Evolutionary conservation across 768 basidiomycete genomes (phyloP).

Genomic region (Trametes cingulata): DNA sequence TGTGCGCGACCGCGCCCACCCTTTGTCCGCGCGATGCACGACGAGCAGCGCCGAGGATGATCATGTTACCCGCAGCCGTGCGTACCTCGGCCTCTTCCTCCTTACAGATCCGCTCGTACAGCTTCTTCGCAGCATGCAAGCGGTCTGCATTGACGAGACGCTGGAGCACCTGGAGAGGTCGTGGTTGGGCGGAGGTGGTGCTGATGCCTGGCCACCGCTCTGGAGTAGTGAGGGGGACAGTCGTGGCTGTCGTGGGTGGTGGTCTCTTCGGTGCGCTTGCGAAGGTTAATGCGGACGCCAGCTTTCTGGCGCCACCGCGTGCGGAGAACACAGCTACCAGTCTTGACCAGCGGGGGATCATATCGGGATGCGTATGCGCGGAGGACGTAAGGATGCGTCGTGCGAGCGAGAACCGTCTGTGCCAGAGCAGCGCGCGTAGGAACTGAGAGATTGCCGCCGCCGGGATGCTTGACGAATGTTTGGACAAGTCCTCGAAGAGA

Average conservation of each 20-base stretch:
- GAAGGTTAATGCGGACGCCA: neutral
- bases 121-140: conserved; percentile 43
- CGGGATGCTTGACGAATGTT: conserved; percentile 42
- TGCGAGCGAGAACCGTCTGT: conserved; percentile 41
- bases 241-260: neutral
- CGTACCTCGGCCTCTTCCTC: conserved; percentile 16
- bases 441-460: conserved; percentile 37
- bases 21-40: conserved; percentile 43
- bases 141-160: conserved; percentile 46
- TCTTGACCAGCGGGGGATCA: conserved; percentile 34
- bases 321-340: conserved; percentile 28
- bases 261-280: neutral
- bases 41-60: conserved; percentile 48
- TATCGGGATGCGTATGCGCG: conserved; percentile 20
- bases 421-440: conserved; percentile 41
- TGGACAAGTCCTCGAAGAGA: conserved; percentile 39
- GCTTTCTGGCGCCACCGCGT: neutral
- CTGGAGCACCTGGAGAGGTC: conserved; percentile 37
- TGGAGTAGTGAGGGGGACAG: neutral
- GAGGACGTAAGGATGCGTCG: conserved; percentile 32
- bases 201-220: neutral
- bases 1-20: conserved; percentile 42
- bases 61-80: conserved; percentile 56
- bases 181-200: neutral
- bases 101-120: conserved; percentile 33